Conservation (phyloP, 495 filamentous ascomycete genomes). For the Chaetomium cochliodes region DNA sequence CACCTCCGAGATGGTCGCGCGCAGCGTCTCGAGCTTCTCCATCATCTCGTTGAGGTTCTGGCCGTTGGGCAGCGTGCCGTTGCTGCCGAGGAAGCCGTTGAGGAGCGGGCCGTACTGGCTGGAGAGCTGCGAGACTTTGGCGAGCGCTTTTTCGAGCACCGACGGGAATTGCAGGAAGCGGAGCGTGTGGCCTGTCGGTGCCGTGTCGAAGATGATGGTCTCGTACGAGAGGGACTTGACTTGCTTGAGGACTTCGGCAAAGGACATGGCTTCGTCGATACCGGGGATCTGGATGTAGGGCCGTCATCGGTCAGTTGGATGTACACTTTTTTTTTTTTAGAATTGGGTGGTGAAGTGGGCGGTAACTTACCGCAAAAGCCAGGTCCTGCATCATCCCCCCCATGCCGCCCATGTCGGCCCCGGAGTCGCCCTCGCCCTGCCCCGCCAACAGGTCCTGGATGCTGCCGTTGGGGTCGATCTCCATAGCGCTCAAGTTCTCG, state of each 20-base stretch:
- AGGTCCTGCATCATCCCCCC: constrained; percentile 67
- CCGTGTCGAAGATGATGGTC: constrained; percentile 98
- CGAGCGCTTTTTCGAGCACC: constrained; percentile 95
- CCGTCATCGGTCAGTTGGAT: constrained; percentile 16
- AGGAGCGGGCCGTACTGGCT: constrained; percentile 94
- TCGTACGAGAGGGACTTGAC: constrained; percentile 99
- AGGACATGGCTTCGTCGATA: constrained; percentile 99
- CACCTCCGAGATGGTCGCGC: constrained; percentile 90
- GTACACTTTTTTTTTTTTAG: too few relatives aligned
- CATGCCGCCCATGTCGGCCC: constrained; percentile 62
- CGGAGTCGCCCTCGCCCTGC: constrained; percentile 63
- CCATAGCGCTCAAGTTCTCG: constrained; percentile 94
- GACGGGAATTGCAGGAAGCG: constrained; percentile 99
- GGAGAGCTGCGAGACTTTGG: constrained; percentile 92
- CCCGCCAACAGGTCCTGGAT: constrained; percentile 90
- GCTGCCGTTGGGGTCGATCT: constrained; percentile 97
- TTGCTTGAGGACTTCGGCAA: constrained; percentile 97
- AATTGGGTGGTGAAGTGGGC: neutral
- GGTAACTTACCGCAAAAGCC: constrained; percentile 55
- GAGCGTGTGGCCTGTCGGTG: constrained; percentile 97
- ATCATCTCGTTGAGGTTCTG: constrained; percentile 88
- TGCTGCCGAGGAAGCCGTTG: constrained; percentile 83
- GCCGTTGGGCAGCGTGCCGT: constrained; percentile 79
- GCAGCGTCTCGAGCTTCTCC: constrained; percentile 87
- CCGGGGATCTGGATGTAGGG: constrained; percentile 89